Evolutionary conservation across 352 stramenopile species (phyloP).

Genomic region (Globisporangium yorkense): DNA sequence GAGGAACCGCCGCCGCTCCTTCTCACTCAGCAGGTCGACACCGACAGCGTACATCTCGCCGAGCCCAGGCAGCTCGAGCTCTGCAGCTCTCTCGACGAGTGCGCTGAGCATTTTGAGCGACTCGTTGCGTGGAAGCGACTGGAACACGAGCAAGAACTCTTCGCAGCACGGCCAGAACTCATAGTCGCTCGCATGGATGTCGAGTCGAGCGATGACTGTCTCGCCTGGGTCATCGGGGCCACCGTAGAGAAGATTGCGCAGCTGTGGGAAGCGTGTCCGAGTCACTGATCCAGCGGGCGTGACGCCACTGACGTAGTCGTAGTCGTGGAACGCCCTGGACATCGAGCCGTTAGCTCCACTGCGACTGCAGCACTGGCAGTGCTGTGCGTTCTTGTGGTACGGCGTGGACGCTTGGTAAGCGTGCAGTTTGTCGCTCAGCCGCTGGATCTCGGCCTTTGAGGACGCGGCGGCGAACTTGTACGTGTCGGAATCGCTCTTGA

Average conservation of each 20-base stretch:
- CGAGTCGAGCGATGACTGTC: constrained; percentile 6
- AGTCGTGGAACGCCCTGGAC: neutral
- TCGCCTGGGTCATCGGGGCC: constrained; percentile 4
- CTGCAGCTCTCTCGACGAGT: constrained; percentile 32
- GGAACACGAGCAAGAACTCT: constrained; percentile 48
- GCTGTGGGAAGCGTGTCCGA: constrained; percentile 14
- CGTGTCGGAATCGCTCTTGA: constrained; percentile 20
- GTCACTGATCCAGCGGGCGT: neutral
- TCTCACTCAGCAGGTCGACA: constrained; percentile 37
- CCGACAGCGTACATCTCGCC: constrained; percentile 32
- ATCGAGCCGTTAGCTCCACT: neutral
- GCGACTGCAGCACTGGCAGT: neutral
- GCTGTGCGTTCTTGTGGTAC: constrained; percentile 15
- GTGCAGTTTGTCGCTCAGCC: constrained; percentile 37
- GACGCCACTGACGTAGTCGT: neutral
- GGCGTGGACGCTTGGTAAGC: constrained; percentile 22
- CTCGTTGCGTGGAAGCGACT: constrained; percentile 25
- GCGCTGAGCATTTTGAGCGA: constrained; percentile 28
- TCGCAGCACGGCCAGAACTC: constrained; percentile 34
- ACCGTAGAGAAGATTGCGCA: constrained; percentile 21
- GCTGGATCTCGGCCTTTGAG: constrained; percentile 29
- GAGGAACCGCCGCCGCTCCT: constrained; percentile 38
- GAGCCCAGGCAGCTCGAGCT: constrained; percentile 30
- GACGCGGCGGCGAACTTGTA: constrained; percentile 14
- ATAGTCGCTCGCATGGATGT: constrained; percentile 30